Evolutionary conservation across 257 asterid genomes (phyloP), one percentile per base, ranked within the genome.

Genomic region (Solanum sitiens): DNA sequence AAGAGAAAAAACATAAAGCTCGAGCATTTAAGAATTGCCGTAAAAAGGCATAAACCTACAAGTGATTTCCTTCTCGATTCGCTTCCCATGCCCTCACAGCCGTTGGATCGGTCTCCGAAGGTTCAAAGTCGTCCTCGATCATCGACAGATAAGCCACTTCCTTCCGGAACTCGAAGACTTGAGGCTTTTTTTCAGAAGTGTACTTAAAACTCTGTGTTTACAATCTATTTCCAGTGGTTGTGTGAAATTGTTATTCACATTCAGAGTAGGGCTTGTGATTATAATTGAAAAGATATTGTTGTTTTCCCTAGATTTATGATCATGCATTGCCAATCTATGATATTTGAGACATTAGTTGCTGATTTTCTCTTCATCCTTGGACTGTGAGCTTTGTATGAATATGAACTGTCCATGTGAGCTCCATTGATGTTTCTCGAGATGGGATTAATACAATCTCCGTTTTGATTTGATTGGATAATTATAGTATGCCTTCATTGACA

Each of bases 21-120:
- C 65, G 96, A 95, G 12, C 95, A 94, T 87, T 20, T 97, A 87
- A 90, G 93, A 25, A 86, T 87, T 65, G 98, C 98, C 12, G 94
- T 92, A 16, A 97, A 95, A 86, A 93, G 96, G 86, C 98, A 97
- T 80, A 96, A 92, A 88, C 96, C 98, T 42, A 94, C 94, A 1
- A 93, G 93, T 40, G 98, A 95, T 93, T 97, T 97, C 86, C 95
- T 95, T 89, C 92, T 95, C 30, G 98, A 95, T 87, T 95, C 95
- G 68, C 96, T 95, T 86, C 98, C 98, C 33, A 25, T 79, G 91
- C 95, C 98, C 72, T 89, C 94, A 25, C 91, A 88, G 87, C 93
- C 89, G 56, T 91, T 90, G 23, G 91, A 83, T 50, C 90, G 86
- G 30, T 75, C 89, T 11, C 88, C 73, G 5, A 93, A 88, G 67